Evolutionary conservation across 306 rosid species (phyloP).

Genomic region (Dryas octopetala): DNA sequence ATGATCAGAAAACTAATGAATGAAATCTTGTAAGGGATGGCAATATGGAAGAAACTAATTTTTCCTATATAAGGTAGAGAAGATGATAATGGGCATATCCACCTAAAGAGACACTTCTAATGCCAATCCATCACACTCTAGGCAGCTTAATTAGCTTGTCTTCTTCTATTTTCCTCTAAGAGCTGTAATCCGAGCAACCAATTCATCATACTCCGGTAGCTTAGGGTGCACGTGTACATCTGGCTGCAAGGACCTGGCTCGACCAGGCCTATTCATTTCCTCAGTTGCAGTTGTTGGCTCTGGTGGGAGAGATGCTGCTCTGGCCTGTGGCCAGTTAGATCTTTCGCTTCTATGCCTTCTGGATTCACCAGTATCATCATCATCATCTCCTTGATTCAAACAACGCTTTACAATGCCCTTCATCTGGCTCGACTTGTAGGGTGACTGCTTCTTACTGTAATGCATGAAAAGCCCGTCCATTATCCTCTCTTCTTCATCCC

Average conservation of each 20-base stretch:
- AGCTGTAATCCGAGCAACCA: slow-evolving; percentile 56
- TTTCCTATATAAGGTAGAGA: background rate
- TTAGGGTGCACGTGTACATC: slow-evolving; percentile 57
- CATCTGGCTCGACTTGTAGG: slow-evolving; percentile 22
- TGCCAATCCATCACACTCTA: background rate
- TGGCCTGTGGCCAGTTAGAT: slow-evolving; percentile 16
- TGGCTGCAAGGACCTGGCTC: slow-evolving; percentile 38
- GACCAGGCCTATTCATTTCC: slow-evolving; percentile 20
- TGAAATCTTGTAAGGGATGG: background rate
- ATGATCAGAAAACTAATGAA: background rate
- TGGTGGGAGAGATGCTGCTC: slow-evolving; percentile 42
- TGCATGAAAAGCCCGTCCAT: slow-evolving; percentile 41
- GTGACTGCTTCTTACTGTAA: slow-evolving; percentile 35
- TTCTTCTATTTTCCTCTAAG: slow-evolving; percentile 41
- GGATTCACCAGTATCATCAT: background rate
- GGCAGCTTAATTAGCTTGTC: background rate
- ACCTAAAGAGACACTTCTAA: background rate
- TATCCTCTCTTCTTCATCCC: slow-evolving; percentile 30
- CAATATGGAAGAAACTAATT: background rate
- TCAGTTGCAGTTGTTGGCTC: slow-evolving; percentile 21
- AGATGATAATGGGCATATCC: background rate
- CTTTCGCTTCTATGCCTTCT: slow-evolving; percentile 18
- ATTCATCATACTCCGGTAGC: slow-evolving; percentile 74
- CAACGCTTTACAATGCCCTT: slow-evolving; percentile 8
- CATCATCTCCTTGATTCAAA: slow-evolving; percentile 11